Evolutionary conservation across 805 yeast species (phyloP), one percentile per base, ranked within the genome.

Genomic region (Metschnikowia rubicola): DNA sequence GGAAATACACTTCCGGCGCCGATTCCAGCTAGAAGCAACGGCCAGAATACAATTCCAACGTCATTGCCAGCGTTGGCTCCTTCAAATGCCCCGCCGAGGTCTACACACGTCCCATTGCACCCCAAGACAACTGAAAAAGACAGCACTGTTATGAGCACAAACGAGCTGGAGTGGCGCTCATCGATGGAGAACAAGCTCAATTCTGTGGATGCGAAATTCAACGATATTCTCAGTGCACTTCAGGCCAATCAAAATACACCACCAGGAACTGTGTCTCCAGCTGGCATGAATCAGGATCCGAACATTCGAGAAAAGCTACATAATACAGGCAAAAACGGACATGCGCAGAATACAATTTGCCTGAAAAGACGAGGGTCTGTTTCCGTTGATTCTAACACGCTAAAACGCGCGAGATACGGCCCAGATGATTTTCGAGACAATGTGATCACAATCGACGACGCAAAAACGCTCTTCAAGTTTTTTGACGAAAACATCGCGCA

Each of bases 401-500:
- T 28, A 12, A 32, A 36, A 26, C 45, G 42, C n/a, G n/a, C 39
- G 21, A 41, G 35, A 33, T 37, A 38, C 31, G 40, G 37, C 4
- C 35, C 35, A 17, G 35, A 30, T 12, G 46, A 73, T 48, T 72
- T 74, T 52, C 53, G 76, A 8, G 60, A 65, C 43, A 67, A 66
- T 1, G 59, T 66, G n/a, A 47, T 78, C 1, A 48, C 70, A 2
- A 56, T 65, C 32, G 61, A 57, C 0, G 71, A 77, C 46, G 82
- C 83, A 0, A 59, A 62, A n/a, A 77, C 71, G 30, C 64, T 83
- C 12, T 79, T 82, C 51, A 54, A 60, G 11, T 78, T 69, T 47
- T 84, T 84, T 56, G 76, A 79, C 51, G 61, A 70, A 1, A 74
- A 81, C 45, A 79, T 84, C 30, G 69, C 84, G 1, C 82, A 83